These are phyloP conservation scores for Stephania japonica DNA, from an alignment of 164 flowering plant species.

Conservation along the genomic window DNA sequence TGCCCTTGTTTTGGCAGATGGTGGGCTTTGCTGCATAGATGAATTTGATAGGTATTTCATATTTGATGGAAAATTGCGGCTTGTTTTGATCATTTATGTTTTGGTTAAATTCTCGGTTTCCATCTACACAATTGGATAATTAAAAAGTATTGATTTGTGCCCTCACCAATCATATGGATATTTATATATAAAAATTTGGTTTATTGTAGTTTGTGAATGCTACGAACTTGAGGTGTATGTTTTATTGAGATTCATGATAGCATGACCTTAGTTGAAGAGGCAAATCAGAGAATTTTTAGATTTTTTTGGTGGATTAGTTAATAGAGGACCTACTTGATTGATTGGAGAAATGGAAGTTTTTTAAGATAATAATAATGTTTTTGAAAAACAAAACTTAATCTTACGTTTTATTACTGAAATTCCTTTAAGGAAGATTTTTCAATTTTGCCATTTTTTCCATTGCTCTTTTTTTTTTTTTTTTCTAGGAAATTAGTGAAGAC, in stretches of 20 bases:
- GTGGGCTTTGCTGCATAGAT: constrained; percentile 97
- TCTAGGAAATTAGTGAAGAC: too few relatives aligned
- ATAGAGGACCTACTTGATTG: too few relatives aligned
- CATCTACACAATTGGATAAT: not conserved
- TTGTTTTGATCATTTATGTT: not conserved
- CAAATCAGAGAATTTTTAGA: not conserved
- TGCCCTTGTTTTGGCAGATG: constrained; percentile 96
- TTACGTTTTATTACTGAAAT: too few relatives aligned
- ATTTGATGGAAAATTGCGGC: constrained; percentile 3
- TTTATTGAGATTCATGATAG: not conserved
- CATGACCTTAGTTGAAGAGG: not conserved
- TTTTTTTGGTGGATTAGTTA: not conserved
- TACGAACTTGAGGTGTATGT: not conserved
- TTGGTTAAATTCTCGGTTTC: not conserved
- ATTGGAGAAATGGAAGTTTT: too few relatives aligned
- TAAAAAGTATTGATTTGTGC: not conserved
- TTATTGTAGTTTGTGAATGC: not conserved
- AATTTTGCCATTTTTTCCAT: too few relatives aligned
- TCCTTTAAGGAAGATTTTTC: too few relatives aligned
- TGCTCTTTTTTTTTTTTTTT: too few relatives aligned
- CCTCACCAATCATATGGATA: not conserved
- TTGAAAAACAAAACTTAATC: too few relatives aligned
- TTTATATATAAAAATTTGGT: not conserved
- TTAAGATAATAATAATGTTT: too few relatives aligned
- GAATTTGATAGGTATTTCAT: constrained; percentile 85